Conservation (phyloP, 345 rosid genomes). For the Barbarea vulgaris region DNA sequence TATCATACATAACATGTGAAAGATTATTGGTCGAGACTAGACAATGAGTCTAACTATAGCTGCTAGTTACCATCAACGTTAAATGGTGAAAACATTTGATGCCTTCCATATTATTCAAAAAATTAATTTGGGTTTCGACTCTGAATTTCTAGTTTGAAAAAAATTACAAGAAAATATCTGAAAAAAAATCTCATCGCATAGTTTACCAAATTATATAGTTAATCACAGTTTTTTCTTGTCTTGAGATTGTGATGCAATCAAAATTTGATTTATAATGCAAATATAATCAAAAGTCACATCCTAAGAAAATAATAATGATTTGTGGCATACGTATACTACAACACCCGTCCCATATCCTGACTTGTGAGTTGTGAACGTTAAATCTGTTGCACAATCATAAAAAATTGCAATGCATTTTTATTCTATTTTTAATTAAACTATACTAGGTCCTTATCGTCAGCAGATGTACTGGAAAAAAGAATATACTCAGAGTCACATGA, state of each 20-base stretch:
- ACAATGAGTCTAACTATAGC: too few species aligned
- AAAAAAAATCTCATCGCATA: not conserved
- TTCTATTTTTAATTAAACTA: not conserved
- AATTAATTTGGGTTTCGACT: not conserved
- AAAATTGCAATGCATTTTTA: not conserved
- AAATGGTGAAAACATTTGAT: too few species aligned
- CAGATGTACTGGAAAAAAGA: not conserved
- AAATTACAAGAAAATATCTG: not conserved
- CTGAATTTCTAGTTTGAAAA: not conserved
- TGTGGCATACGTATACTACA: slow-evolving; percentile 14
- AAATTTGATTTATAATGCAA: not conserved
- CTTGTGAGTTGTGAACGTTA: not conserved
- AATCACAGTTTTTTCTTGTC: not conserved
- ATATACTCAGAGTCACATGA: slow-evolving; percentile 3
- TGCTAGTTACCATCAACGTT: too few species aligned
- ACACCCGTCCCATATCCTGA: slow-evolving; percentile 2
- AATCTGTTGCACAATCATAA: not conserved
- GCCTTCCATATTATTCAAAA: not conserved
- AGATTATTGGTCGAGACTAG: not conserved
- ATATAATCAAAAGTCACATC: not conserved
- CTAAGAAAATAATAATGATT: not conserved
- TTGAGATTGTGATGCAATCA: not conserved
- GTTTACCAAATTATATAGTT: not conserved
- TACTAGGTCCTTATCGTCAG: not conserved
- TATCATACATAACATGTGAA: not conserved